These are phyloP conservation scores for Tephrocybe sp. DNA, from an alignment of 768 basidiomycete genomes.

Conservation along the genomic window DNA sequence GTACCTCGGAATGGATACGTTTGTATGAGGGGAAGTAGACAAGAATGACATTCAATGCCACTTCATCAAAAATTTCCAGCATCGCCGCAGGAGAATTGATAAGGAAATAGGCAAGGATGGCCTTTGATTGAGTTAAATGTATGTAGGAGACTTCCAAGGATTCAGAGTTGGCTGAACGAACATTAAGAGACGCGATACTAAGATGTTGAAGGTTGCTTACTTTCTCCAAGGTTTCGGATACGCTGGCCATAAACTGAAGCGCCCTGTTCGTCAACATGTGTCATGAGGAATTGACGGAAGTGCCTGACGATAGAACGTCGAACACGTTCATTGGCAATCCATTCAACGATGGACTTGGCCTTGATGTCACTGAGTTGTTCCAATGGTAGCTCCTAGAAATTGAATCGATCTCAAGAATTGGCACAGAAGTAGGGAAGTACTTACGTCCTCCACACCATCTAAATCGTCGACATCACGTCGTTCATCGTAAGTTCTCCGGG, in stretches of 20 bases:
- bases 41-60: constrained; percentile 90
- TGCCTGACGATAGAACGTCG: constrained; percentile 86
- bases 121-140: constrained; percentile 90
- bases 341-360: constrained; percentile 94
- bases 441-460: constrained; percentile 83
- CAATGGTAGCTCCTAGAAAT: constrained; percentile 78
- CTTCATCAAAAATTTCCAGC: constrained; percentile 93
- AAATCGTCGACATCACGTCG: constrained; percentile 86
- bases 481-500: constrained; percentile 93
- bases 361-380: constrained; percentile 98
- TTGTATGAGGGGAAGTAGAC: constrained; percentile 96
- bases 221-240: constrained; percentile 92
- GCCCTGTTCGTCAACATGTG: constrained; percentile 90
- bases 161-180: constrained; percentile 81
- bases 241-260: constrained; percentile 92
- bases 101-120: constrained; percentile 96
- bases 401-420: constrained; percentile 10
- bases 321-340: constrained; percentile 93
- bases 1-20: constrained; percentile 96
- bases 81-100: constrained; percentile 92
- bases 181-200: not conserved
- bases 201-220: constrained; percentile 37
- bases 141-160: constrained; percentile 96
- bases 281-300: constrained; percentile 94
- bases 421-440: constrained; percentile 23